Base-by-base conservation (phyloP, 192 early-diverging fungal species). In the Coemansia sp. region DNA sequence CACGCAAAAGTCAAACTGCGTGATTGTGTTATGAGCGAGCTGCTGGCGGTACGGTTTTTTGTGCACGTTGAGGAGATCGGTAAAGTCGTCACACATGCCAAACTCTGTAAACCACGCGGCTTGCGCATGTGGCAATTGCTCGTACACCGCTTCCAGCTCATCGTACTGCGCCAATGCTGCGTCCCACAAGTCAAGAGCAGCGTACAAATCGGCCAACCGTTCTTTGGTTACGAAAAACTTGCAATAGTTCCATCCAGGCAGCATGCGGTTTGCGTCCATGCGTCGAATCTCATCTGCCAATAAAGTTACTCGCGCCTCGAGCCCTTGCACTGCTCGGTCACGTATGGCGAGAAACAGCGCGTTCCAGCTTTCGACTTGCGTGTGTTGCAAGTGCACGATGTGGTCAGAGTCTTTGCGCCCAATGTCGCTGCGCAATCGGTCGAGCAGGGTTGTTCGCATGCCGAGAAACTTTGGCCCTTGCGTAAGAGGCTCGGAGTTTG, bases 221-320 rank as follows among this genome's bases (percentile, higher is more conserved):
- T 99, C 96, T 78, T 99, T 99, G 55, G 96, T 71, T 48, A 97
- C 87, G 70, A 99, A 99, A 72, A 94, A 98, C 50, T 86, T 89
- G 73, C 96, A 98, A 76, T 97, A 99, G 73, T 99, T 99, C 97
- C 97, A 99, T 0, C 97, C 97, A 5, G 96, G 95, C 78, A 98
- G 86, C 59, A 95, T 83, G 50, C 97, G 79, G 72, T 97, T 95
- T 25, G 91, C 86, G 52, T 99, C 97, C 49, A 97, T 64, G 21
- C 91, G 82, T 6, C 93, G 79, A 19, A 92, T 94, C 75, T 97
- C 95, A 32, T 90, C 83, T 3, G 56, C 64, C 70, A 82, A 47
- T 11, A 37, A 21, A 25, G 59, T 49, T 32, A 69, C 69, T 10
- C 70, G 66, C 39, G 90, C 94, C 65, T 98, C 93, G 59, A 91